A percentile compares a stretch with the other conserved stretches of the same genome.
These are phyloP conservation scores for Golubevia sp. DNA, from an alignment of 1,284 basidiomycete species.

Conservation along the genomic window DNA sequence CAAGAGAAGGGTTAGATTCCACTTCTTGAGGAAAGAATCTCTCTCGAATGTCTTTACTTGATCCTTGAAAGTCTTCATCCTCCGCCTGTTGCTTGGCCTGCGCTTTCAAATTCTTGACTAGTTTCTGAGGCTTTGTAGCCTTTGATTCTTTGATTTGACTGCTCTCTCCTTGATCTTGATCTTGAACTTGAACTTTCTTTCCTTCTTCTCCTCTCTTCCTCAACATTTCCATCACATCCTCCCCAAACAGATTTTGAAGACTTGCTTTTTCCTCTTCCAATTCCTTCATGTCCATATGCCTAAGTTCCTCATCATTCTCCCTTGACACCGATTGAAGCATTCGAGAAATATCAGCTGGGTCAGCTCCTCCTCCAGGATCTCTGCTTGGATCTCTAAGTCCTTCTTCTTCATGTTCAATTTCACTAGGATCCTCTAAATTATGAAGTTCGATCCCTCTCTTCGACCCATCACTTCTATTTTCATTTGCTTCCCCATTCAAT, in stretches of 20 bases:
- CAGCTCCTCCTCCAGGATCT: conserved; percentile 47
- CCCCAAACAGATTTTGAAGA: conserved; percentile 40
- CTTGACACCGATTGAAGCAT: conserved; percentile 25
- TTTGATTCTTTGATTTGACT: background rate
- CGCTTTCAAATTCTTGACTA: background rate
- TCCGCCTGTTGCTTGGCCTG: too few species aligned
- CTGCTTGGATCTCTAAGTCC: conserved; percentile 42
- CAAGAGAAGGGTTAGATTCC: conserved; percentile 26
- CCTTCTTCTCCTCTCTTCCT: conserved; percentile 44
- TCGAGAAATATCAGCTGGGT: conserved; percentile 30
- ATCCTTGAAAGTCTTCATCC: background rate
- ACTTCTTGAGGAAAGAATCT: conserved; percentile 4
- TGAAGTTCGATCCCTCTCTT: background rate
- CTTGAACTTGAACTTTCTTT: background rate
- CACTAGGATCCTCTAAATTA: background rate
- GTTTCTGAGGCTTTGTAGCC: conserved; percentile 6
- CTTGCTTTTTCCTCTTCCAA: conserved; percentile 38
- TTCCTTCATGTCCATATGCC: conserved; percentile 36
- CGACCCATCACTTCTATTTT: background rate
- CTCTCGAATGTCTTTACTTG: background rate
- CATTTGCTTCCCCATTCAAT: too few species aligned
- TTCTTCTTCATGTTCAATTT: background rate
- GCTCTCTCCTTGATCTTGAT: background rate
- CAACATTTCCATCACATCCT: conserved; percentile 38
- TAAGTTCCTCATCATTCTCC: conserved; percentile 45